Base-by-base conservation (phyloP, 352 stramenopile genomes). In the Hyaloperonospora brassicae region DNA sequence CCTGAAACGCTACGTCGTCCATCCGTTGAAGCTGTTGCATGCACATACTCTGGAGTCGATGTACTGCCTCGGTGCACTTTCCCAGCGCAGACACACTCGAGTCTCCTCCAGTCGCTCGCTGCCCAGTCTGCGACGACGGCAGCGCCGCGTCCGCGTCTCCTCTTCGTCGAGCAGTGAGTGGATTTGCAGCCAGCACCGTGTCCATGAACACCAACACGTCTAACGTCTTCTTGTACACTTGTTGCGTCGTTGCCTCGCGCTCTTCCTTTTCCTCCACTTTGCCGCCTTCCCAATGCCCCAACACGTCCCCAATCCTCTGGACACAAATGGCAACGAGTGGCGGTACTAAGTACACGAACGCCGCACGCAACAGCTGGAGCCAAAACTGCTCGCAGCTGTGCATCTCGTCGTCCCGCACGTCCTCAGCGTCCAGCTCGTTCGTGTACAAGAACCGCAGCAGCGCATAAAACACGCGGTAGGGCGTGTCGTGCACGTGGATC, bases 401-500 rank as follows among this genome's bases (percentile, higher is more conserved):
- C 12, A 43, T 12, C 4, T 57, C 57, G 0, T 25, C 53, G 12
- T 43, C 34, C 12, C 46, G 35, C 10, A 46, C 42, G 1, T 57
- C 48, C 40, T 36, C 24, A 31, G 24, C 22, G 1, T 31, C 46
- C 30, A 87, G 57, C 31, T 91, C 70, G 43, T 86, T 85, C n/a
- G 76, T 87, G 64, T 93, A 93, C 24, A 93, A 51, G 47, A 81
- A 93, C 23, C 70, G 57, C 38, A 93, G 55, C 46, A 93, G 48
- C 38, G 72, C 68, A 21, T 78, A 74, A 61, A 93, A 91, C 4
- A 87, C 74, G 10, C 53, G 62, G 40, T 84, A 89, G 11, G 83
- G 56, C n/a, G 83, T 93, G 59, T 93, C 80, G 47, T 89, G 73
- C 14, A 93, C 68, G 62, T 88, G 55, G 43, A 93, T 88, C 54